phyloP scores from a whole-genome alignment of 2,329 filamentous ascomycete genomes.

The Cladobotryum mycophilum region DNA sequence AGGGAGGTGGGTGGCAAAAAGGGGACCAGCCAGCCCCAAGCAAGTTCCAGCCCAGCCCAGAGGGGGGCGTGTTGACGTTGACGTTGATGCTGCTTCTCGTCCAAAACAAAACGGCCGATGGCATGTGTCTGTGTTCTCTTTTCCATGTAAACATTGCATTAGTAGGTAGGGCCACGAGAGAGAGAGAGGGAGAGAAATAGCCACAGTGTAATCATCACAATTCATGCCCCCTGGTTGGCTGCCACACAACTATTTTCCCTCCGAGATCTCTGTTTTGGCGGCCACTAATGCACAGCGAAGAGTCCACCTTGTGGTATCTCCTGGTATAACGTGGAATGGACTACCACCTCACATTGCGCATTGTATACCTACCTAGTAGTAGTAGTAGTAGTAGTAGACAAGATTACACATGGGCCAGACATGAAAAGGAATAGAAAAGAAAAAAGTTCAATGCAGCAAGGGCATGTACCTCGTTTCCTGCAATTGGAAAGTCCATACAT shows the following conservation, averaged over 20 bases:
- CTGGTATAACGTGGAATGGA: too few species aligned
- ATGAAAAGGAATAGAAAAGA: not conserved
- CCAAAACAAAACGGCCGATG: too few species aligned
- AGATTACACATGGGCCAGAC: constrained; percentile 3
- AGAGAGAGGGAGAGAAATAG: not conserved
- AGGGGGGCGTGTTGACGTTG: too few species aligned
- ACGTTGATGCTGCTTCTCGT: too few species aligned
- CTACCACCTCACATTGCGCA: too few species aligned
- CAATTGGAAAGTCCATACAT: not conserved
- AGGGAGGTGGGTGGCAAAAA: constrained; percentile 23
- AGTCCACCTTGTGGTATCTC: constrained; percentile 9
- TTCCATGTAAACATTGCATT: too few species aligned
- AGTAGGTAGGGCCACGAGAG: not conserved
- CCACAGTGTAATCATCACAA: not conserved
- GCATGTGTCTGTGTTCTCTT: too few species aligned
- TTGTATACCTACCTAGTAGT: too few species aligned
- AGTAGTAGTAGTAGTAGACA: too few species aligned
- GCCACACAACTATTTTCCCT: constrained; percentile 20
- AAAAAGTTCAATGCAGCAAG: not conserved
- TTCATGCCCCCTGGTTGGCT: constrained; percentile 21
- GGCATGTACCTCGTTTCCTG: not conserved
- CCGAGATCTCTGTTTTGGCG: constrained; percentile 28
- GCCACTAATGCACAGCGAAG: constrained; percentile 27
- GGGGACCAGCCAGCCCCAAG: constrained; percentile 18
- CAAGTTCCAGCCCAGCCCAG: too few species aligned